Evolutionary conservation across 2,329 filamentous ascomycete species (phyloP), one percentile per base, ranked within the genome.

Genomic region (Exophiala viscosa): DNA sequence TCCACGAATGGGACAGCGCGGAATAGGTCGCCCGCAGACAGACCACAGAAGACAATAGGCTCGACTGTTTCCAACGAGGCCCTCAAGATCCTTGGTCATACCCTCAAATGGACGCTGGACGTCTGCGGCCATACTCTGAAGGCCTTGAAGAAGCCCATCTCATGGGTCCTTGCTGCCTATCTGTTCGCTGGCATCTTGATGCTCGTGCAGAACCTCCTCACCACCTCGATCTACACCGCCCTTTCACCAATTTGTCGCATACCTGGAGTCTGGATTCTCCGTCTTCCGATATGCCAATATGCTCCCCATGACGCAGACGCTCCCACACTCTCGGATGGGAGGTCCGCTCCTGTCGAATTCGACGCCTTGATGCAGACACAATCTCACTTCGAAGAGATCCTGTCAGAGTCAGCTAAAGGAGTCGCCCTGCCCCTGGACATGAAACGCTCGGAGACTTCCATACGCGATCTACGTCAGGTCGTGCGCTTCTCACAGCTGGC

Each of bases 301-400:
- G n/a, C 40, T 3, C 51, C 51, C 18, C 10, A 41, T 9, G 33
- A 44, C 35, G 11, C 36, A 8, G 45, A 53, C 13, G 43, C 45
- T 17, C 60, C 55, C 34, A 23, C 47, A 33, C 31, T 63, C 52
- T 58, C 66, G 39, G 54, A 65, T 60, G 59, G 68, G 50, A 10
- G 59, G 60, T 52, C 53, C 10, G 68, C 67, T 3, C 66, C 67
- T 6, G 73, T 85, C 40, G 84, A 90, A 62, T 92, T 92, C 60
- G 84, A 89, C 58, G 80, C 85, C 43, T 76, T 95, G 17, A 86
- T 93, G 75, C 77, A 77, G 14, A 81, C 87, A 1, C 88, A 95
- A 67, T 75, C 80, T n/a, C 79, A 84, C 23, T 90, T 95, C 50
- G 87, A 90, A 67, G 81, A 86, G 52, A 83, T 93, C 1, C 71